phyloP scores from a whole-genome alignment of 805 yeast species.

The Candida awuae region DNA sequence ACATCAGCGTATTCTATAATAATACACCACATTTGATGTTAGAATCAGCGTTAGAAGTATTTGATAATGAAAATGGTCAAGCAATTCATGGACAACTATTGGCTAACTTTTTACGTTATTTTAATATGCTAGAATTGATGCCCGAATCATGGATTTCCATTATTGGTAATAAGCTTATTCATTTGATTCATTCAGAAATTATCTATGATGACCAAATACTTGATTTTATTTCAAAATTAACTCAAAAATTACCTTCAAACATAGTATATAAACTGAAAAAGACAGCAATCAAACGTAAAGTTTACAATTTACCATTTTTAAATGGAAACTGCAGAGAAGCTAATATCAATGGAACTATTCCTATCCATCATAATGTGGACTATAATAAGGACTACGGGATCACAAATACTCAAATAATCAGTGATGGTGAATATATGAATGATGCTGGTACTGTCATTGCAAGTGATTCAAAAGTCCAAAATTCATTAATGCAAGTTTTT shows the following conservation, averaged over 20 bases:
- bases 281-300: not conserved
- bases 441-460: too few relatives aligned
- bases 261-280: not conserved
- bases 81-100: not conserved
- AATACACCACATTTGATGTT: not conserved
- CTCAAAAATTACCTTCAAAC: not conserved
- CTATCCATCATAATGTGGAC: too few relatives aligned
- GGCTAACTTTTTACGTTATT: not conserved
- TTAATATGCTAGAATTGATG: constrained; percentile 3
- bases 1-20: not conserved
- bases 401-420: too few relatives aligned
- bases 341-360: too few relatives aligned
- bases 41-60: not conserved
- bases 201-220: not conserved
- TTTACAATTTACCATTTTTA: not conserved
- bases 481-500: too few relatives aligned
- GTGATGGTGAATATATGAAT: too few relatives aligned
- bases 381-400: too few relatives aligned
- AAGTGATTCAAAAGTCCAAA: too few relatives aligned
- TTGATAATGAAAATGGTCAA: not conserved
- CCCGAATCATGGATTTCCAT: constrained; percentile 5
- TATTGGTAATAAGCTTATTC: not conserved
- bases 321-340: not conserved
- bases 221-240: not conserved
- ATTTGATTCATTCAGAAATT: not conserved